These are phyloP conservation scores for Euphorbia tirucalli DNA, from an alignment of 345 rosid species.

Conservation along the genomic window DNA sequence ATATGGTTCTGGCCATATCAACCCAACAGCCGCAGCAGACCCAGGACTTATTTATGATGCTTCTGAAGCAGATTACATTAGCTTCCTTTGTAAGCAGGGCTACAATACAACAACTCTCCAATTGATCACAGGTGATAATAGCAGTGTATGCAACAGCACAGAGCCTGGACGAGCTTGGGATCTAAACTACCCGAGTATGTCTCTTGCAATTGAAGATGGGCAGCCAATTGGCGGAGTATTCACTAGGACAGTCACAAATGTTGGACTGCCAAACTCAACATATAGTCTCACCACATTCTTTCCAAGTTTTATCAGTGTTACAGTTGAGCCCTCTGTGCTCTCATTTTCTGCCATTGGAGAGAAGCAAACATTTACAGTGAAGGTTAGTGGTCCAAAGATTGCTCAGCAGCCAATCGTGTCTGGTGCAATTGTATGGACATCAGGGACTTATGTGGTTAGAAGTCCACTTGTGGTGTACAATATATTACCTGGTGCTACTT, in stretches of 20 bases:
- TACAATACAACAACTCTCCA: conserved; percentile 30
- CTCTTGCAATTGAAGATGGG: conserved; percentile 36
- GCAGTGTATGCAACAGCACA: conserved; percentile 25
- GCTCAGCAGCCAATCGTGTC: conserved; percentile 33
- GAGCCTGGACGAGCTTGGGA: conserved; percentile 41
- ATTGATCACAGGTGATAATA: conserved; percentile 33
- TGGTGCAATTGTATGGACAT: conserved; percentile 34
- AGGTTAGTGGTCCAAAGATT: conserved; percentile 23
- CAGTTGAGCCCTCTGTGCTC: conserved; percentile 30
- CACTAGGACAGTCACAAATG: conserved; percentile 47
- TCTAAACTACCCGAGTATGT: conserved; percentile 45
- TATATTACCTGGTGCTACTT: conserved; percentile 19
- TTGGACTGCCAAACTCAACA: conserved; percentile 39
- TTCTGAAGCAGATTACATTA: conserved; percentile 30
- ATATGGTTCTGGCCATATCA: conserved; percentile 18
- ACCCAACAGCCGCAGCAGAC: conserved; percentile 3
- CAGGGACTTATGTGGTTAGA: conserved; percentile 32
- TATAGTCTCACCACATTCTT: conserved; percentile 16
- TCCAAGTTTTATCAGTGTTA: conserved; percentile 21
- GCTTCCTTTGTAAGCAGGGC: conserved; percentile 53
- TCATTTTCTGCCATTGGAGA: conserved; percentile 35
- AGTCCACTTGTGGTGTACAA: conserved; percentile 35
- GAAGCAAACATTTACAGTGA: conserved; percentile 28
- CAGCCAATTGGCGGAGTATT: conserved; percentile 24
- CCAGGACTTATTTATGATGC: conserved; percentile 23